phyloP scores from a whole-genome alignment of 441 rosid species.

The Macaranga tanarius region DNA sequence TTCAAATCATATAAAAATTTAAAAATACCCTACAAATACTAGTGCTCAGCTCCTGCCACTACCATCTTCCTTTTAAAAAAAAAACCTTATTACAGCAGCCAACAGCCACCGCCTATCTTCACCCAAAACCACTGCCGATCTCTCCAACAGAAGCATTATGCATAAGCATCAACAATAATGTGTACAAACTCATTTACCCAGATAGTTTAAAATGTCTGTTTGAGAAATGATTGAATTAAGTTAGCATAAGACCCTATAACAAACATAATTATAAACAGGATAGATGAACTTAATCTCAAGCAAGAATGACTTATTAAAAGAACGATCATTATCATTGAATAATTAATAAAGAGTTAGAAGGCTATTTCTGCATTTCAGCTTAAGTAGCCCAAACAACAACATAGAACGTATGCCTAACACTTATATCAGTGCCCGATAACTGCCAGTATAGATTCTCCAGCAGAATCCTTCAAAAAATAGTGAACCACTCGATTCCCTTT shows the following conservation, averaged over 20 bases:
- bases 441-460: slow-evolving; percentile 75
- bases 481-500: slow-evolving; percentile 94
- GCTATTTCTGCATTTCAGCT: background rate
- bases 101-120: too few relatives aligned
- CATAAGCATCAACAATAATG: too few relatives aligned
- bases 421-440: slow-evolving; percentile 95
- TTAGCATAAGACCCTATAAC: background rate
- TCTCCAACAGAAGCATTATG: too few relatives aligned
- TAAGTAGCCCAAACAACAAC: slow-evolving; percentile 38
- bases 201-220: background rate
- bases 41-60: too few relatives aligned
- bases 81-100: too few relatives aligned
- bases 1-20: too few relatives aligned
- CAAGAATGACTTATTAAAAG: background rate
- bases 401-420: slow-evolving; percentile 97
- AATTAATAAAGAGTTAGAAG: background rate
- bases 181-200: background rate
- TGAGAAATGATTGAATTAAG: background rate
- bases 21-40: too few relatives aligned
- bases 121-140: too few relatives aligned
- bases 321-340: background rate
- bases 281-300: background rate
- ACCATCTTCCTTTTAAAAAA: too few relatives aligned
- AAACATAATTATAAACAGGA: background rate
- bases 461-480: slow-evolving; percentile 77